Evolutionary conservation across 257 asterid species (phyloP).

Genomic region (Solanum virginianum): DNA sequence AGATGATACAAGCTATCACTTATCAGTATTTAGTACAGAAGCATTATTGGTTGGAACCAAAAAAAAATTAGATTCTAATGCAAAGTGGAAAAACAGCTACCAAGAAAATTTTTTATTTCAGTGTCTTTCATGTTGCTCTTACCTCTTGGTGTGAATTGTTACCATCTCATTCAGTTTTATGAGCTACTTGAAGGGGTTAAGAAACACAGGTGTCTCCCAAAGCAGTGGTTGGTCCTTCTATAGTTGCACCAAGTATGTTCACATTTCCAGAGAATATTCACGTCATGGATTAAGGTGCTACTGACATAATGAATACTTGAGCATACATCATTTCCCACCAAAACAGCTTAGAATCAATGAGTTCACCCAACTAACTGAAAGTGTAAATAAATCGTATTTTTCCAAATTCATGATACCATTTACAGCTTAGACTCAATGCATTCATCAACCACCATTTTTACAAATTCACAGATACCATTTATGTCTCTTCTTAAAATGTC

Average conservation of each 20-base stretch:
- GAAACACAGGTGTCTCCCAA: not conserved
- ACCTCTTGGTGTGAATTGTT: not conserved
- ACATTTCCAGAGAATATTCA: not conserved
- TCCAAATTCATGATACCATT: not conserved
- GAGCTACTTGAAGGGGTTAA: not conserved
- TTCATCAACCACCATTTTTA: not conserved
- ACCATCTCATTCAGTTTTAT: not conserved
- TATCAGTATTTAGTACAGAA: not conserved
- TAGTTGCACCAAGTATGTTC: not conserved
- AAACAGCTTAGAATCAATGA: not conserved
- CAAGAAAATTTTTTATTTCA: not conserved
- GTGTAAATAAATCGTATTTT: not conserved
- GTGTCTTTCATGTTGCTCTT: not conserved
- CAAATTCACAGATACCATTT: not conserved
- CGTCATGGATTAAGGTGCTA: not conserved
- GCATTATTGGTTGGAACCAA: not conserved
- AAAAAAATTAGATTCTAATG: not conserved
- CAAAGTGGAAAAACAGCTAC: not conserved
- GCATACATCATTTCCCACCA: not conserved
- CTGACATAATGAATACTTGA: not conserved
- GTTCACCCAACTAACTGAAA: not conserved
- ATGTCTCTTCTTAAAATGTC: not conserved
- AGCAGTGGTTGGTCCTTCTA: not conserved
- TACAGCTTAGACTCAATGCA: too few relatives aligned
- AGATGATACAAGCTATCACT: not conserved